Base-by-base conservation (phyloP, 148 eudicot species). In the Fagopyrum homotropicum region DNA sequence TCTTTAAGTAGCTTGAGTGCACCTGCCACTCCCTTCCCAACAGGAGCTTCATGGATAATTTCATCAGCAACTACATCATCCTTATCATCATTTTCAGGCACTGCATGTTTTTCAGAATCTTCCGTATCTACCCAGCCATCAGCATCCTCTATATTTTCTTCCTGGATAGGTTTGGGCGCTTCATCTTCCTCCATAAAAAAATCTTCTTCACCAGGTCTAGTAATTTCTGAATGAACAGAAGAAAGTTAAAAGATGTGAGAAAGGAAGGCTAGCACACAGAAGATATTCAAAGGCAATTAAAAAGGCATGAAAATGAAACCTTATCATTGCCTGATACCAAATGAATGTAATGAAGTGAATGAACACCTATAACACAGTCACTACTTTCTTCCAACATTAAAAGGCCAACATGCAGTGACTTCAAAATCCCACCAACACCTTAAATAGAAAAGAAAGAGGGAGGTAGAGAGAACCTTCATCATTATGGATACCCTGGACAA, bases 131-230 rank as follows among this genome's bases (percentile, higher is more conserved):
- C 73, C 93, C 90, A 83, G 50, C 84, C 93, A 80, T 87, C 84
- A 69, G 84, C 82, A 78, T 85, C 85, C 55, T 79, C 86, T 68
- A 75, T 75, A 74, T 48, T 76, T 75, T 84, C 85, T 72, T 85
- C 86, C 77, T 84, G 88, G 22, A 81, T 35, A 51, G 79, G 50
- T 80, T 79, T 80, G 64, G 91, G 93, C 48, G 79, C 88, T 75
- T 82, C 87, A 80, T 91, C 98, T 79, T 94, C 98, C 83, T 91
- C 98, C 97, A 90, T 91, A 81, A 94, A 94, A 73, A 94, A 97
- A 85, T 94, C 97, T 81, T 87, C 97, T 70, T 82, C 76, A 14
- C 77, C 85, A 75, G 92, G 86, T 78, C 84, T 92, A 45, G 87
- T 87, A 19, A 85, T 82, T 69, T 94, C 98, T 94, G 91, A 74